Evolutionary conservation across 495 filamentous ascomycete species (phyloP).

Genomic region (Aspergillus sclerotiicarbonarius): DNA sequence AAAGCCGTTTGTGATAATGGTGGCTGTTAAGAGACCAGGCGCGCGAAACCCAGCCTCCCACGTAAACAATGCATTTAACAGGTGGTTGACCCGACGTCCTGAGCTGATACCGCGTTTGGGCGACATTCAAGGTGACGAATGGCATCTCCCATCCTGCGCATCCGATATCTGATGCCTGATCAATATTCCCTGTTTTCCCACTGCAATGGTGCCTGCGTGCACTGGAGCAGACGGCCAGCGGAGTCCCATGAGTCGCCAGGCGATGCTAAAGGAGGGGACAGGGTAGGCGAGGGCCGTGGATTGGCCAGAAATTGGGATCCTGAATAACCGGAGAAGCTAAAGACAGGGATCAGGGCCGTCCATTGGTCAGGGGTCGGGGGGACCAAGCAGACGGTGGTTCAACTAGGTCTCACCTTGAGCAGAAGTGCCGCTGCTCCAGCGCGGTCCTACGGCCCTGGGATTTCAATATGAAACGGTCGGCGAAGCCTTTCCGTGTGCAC

Average conservation of each 20-base stretch:
- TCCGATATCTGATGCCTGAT: neutral
- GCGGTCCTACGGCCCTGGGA: conserved; percentile 8
- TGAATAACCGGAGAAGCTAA: conserved; percentile 13
- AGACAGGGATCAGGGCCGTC: neutral
- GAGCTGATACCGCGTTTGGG: neutral
- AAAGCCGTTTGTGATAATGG: conserved; percentile 13
- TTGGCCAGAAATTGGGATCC: conserved; percentile 21
- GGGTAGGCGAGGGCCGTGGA: conserved; percentile 12
- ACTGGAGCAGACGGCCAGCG: neutral
- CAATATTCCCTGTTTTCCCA: neutral
- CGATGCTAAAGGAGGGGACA: conserved; percentile 3
- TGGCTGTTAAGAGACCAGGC: neutral
- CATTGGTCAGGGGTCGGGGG: conserved; percentile 13
- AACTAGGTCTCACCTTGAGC: conserved; percentile 26
- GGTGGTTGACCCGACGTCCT: neutral
- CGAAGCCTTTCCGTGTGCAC: conserved; percentile 6
- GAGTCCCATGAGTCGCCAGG: conserved; percentile 12
- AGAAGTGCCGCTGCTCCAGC: conserved; percentile 9
- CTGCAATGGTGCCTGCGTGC: neutral
- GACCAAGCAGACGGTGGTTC: conserved; percentile 16
- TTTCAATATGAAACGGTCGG: conserved; percentile 20
- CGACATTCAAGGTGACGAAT: neutral
- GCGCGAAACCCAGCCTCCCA: neutral
- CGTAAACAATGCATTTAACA: neutral
- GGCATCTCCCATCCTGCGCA: neutral